Percentiles rank a stretch among this genome's conserved stretches.
phyloP scores from a whole-genome alignment of 768 basidiomycete genomes.

The Tremella yokohamensis region DNA sequence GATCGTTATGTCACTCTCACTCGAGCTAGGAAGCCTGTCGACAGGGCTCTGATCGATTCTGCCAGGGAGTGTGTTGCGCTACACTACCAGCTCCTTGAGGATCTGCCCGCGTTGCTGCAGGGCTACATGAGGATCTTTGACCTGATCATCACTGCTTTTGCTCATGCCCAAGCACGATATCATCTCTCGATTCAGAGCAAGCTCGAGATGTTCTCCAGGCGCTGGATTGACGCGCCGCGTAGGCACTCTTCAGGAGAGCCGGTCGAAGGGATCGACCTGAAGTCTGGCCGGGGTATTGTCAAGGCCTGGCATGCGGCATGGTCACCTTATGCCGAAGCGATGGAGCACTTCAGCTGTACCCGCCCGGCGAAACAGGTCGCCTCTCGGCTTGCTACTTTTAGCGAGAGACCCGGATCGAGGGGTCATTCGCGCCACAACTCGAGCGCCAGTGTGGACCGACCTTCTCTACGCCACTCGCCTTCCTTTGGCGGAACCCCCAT shows the following conservation, averaged over 20 bases:
- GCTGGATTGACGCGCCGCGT: conserved; percentile 24
- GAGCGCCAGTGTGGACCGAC: not conserved
- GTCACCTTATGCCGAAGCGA: conserved; percentile 38
- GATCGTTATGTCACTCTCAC: conserved; percentile 29
- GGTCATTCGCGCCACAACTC: too few species aligned
- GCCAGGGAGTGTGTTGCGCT: conserved; percentile 49
- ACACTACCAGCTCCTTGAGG: conserved; percentile 50
- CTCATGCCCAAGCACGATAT: conserved; percentile 38
- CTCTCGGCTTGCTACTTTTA: not conserved
- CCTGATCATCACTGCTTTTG: conserved; percentile 35
- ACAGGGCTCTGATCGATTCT: conserved; percentile 33
- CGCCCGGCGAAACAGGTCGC: conserved; percentile 12
- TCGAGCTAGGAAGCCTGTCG: conserved; percentile 29
- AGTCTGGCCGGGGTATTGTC: conserved; percentile 24
- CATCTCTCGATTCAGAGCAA: conserved; percentile 23
- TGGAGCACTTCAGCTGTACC: conserved; percentile 40
- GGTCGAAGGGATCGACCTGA: conserved; percentile 13
- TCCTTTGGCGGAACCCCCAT: conserved; percentile 11
- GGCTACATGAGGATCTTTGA: conserved; percentile 47
- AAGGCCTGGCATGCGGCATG: conserved; percentile 37
- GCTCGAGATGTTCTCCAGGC: conserved; percentile 24
- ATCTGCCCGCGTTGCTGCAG: conserved; percentile 48
- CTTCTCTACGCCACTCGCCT: conserved; percentile 20
- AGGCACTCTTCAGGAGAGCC: conserved; percentile 1
- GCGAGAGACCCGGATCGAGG: too few species aligned